Evolutionary conservation across 78 protist genomes (phyloP), one percentile per base, ranked within the genome.

Genomic region (Dictyostelium purpureum): DNA sequence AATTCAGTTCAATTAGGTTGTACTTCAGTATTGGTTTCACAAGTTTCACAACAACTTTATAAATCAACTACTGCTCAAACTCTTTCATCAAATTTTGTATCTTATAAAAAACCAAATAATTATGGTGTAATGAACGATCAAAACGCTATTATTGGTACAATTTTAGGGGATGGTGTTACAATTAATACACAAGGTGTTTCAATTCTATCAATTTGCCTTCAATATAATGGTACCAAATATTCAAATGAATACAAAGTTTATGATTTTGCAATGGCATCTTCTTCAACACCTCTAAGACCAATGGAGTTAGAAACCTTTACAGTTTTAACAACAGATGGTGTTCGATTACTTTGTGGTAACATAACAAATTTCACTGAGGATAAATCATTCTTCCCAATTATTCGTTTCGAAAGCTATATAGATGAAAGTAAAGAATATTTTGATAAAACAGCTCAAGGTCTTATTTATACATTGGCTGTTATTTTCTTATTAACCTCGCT

Each of bases 111-210:
- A 16, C 88, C 88, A 1, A 47, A 61, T 19, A 57, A 35, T 21
- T 79, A 65, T 65, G 88, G 77, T 31, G 31, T 79, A 3, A 43
- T 33, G 3, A 79, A 79, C 18, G 51, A 24, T 57, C 42, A 79
- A 9, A 63, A 11, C 16, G 77, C 74, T 45, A 45, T 79, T 65
- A 65, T 79, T 47, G 88, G 88, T 35, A 79, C 56, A 19, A 40
- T 79, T 11, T 12, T 79, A 10, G 43, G 65, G 24, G 88, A 79
- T 38, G 88, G 88, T 47, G 31, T 79, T 5, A 79, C 12, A 19
- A 57, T 79, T 33, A 24, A 24, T 19, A 38, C 88, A 10, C 74
- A 66, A 21, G 88, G 88, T 65, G 65, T 79, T 24, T 19, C n/a
- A 33, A 31, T 66, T 0, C 31, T 49, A 16, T 40, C 51, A 0